Conservation (phyloP, 176 grass and related monocot species). For the Triticum urartu region DNA sequence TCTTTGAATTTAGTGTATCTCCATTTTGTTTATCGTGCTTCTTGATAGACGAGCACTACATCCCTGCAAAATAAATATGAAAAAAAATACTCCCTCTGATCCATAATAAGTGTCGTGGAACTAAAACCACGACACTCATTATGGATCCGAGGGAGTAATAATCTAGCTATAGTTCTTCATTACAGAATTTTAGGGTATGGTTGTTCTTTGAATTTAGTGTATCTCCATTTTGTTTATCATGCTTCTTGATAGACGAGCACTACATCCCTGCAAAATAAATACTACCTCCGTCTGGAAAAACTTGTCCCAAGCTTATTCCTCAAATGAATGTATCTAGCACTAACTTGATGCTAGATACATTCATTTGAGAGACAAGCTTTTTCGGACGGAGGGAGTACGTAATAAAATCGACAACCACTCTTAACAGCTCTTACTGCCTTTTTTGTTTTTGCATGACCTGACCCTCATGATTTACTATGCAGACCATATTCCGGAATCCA, state of each 20-base stretch:
- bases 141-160: no score
- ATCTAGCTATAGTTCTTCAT: neutral
- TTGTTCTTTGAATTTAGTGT: neutral
- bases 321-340: no score
- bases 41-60: neutral
- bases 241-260: constrained; percentile 1
- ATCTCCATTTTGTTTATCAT: constrained; percentile 27
- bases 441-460: constrained; percentile 7
- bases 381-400: neutral
- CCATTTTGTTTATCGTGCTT: constrained; percentile 29
- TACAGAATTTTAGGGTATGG: neutral
- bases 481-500: constrained; percentile 99
- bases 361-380: no score
- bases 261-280: neutral
- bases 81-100: neutral
- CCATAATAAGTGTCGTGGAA: no score
- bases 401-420: neutral
- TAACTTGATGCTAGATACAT: no score
- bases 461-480: constrained; percentile 38
- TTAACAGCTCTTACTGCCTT: constrained; percentile 16
- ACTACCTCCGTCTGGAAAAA: neutral
- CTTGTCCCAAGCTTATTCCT: no score
- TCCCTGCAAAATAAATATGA: neutral
- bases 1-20: constrained; percentile 4
- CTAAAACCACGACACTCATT: no score